Base-by-base conservation (phyloP, 306 rosid genomes). In the Acacia melanoxylon region DNA sequence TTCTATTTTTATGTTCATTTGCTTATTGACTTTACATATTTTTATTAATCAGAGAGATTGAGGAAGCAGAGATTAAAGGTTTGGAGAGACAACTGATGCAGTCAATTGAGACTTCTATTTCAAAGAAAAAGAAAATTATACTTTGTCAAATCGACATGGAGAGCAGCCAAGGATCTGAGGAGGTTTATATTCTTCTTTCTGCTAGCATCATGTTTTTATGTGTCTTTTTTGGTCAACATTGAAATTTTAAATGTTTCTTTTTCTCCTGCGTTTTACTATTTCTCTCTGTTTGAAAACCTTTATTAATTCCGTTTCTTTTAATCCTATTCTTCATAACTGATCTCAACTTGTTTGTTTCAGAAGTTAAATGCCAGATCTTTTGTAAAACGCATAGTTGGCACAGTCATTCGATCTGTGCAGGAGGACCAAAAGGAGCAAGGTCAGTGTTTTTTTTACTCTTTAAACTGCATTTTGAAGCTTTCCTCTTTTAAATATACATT, bases 391-490 rank as follows among this genome's bases (percentile, higher is more conserved):
- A 90, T 95, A 72, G 95, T 95, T 86, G 97, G 99, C 68, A 95
- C 99, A 4, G 99, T 95, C 79, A 97, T 95, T 78, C 90, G 96
- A 83, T 93, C 94, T 75, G 94, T 93, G 79, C 98, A 95, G 27
- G 99, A 95, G 25, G 97, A 95, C 86, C 95, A 93, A 82, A 93
- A 85, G 82, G 98, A 90, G 85, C 96, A 92, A 88, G 98, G 97
- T 94, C 75, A 72, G 89, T 82, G 42, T 71, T 63, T 37, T 35
- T 35, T 68, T 82, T 44, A 29, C 72, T 66, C 67, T 71, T 79
- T 10, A 16, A 76, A 14, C 33, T 45, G 67, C 49, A 66, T 75
- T 75, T 49, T 72, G 20, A 76, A 59, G 71, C n/a, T 74, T 69
- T 72, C 24, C 48, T 48, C 19, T 66, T 63, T 11, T 44, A 52